These are phyloP conservation scores for Chlorella ohadii DNA, from an alignment of 139 green algal species.

Conservation along the genomic window DNA sequence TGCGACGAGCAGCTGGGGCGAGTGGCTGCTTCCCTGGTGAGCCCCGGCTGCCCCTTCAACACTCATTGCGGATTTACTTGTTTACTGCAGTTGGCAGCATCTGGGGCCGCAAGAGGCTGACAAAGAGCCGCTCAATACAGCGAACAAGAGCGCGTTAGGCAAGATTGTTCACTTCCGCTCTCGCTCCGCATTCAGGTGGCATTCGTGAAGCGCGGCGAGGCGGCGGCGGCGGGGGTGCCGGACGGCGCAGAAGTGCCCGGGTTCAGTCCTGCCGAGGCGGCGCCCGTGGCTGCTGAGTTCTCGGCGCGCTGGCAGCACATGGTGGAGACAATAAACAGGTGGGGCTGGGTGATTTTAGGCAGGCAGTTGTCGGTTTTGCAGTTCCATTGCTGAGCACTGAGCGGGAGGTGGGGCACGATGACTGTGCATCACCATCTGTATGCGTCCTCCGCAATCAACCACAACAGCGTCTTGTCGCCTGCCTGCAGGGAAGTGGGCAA, in stretches of 20 bases:
- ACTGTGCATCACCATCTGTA: too few species aligned
- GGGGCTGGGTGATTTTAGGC: not conserved
- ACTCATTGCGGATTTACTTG: too few species aligned
- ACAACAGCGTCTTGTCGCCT: too few species aligned
- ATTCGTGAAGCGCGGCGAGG: constrained; percentile 46
- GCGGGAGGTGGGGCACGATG: too few species aligned
- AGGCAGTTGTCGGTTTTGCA: not conserved
- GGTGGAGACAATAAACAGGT: constrained; percentile 83
- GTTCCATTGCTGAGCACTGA: too few species aligned
- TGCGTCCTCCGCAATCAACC: too few species aligned
- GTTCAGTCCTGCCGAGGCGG: constrained; percentile 60
- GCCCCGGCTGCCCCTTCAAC: not conserved
- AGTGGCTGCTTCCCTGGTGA: constrained; percentile 30
- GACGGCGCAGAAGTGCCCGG: constrained; percentile 69
- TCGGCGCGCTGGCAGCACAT: constrained; percentile 74
- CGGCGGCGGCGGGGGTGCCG: constrained; percentile 41
- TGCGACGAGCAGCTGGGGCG: constrained; percentile 85
- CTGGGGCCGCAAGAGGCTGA: too few species aligned
- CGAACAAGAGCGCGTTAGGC: too few species aligned
- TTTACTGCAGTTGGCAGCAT: too few species aligned
- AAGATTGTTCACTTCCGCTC: not conserved
- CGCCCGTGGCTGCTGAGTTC: constrained; percentile 77
- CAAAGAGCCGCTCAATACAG: too few species aligned
- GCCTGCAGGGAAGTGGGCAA: constrained; percentile 36
- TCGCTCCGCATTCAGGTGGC: not conserved